These are phyloP conservation scores for Pleurotus eryngii DNA, from an alignment of 768 basidiomycete species.

Conservation along the genomic window DNA sequence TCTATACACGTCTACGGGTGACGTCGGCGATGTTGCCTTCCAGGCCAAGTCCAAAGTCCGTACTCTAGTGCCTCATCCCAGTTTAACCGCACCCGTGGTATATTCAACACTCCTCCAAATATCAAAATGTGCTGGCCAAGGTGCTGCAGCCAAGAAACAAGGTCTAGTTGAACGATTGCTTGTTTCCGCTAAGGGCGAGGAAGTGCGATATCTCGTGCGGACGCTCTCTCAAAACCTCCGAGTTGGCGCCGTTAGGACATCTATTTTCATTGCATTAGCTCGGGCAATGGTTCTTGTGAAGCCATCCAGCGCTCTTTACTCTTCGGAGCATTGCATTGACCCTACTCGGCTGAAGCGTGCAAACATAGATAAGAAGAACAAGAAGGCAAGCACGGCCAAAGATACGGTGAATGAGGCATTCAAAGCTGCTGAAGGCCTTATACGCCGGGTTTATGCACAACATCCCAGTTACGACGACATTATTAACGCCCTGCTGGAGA, in stretches of 20 bases:
- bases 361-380: constrained; percentile 19
- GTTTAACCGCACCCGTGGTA: constrained; percentile 60
- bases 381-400: constrained; percentile 24
- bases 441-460: constrained; percentile 72
- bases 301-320: constrained; percentile 21
- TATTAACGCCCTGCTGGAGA: constrained; percentile 52
- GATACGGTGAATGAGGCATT: constrained; percentile 42
- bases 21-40: constrained; percentile 87
- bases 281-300: constrained; percentile 69
- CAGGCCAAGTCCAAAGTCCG: constrained; percentile 75
- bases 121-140: constrained; percentile 65
- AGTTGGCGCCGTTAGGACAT: constrained; percentile 85
- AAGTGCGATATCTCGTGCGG: constrained; percentile 78
- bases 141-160: constrained; percentile 74
- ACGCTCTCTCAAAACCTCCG: constrained; percentile 73
- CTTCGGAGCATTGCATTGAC: constrained; percentile 23
- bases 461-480: constrained; percentile 80
- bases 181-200: constrained; percentile 83
- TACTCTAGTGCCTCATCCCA: constrained; percentile 70
- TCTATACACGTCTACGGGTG: constrained; percentile 73
- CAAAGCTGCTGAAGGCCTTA: constrained; percentile 53
- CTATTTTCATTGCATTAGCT: constrained; percentile 77
- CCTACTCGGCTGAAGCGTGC: constrained; percentile 19
- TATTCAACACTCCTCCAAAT: constrained; percentile 70
- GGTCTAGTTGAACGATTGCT: constrained; percentile 77